Base-by-base conservation (phyloP, 164 flowering plant genomes). In the Vitis rupestris region DNA sequence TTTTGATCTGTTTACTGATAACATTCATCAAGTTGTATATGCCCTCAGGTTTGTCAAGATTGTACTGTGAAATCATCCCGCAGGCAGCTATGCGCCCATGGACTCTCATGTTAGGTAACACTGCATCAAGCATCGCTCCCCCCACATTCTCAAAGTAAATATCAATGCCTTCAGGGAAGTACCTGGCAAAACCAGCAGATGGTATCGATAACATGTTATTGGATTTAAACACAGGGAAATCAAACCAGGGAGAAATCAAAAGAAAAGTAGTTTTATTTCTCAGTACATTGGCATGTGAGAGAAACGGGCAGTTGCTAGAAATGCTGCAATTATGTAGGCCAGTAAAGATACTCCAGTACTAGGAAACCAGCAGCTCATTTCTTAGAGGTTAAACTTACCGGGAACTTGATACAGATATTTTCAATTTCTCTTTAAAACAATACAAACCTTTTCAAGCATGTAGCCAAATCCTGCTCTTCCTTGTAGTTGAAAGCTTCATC, bases 71-170 rank as follows among this genome's bases (percentile, higher is more conserved):
- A 2, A 82, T 66, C 84, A 84, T 78, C 12, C 85, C 85, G 31
- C 85, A 84, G 13, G 73, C 73, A 7, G 82, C 77, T 16, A 84
- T 81, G 31, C 88, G 74, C 14, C 88, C 86, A 56, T 64, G 77
- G 14, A n/a, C 5, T 52, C 74, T 82, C 88, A 82, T 82, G 79
- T 85, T 82, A 1, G 74, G 47, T 2, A 85, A 64, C 23, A 67
- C 86, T 2, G 83, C 88, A 64, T 82, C 86, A 3, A 85, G 82
- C 82, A 82, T 79, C 16, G 59, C 6, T 1, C 88, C 88, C 10
- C 88, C 88, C 1, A 82, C 88, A 57, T 81, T 80, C 13, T 84
- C 86, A 37, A 84, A 82, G 74, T 84, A 84, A 31, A 82, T 84
- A 71, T 84, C 86, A 12, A 81, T 79, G 65, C 84, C 87, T 27